These are phyloP conservation scores for Gnaphalium uliginosum DNA, from an alignment of 129 eudicot genomes.

Conservation along the genomic window DNA sequence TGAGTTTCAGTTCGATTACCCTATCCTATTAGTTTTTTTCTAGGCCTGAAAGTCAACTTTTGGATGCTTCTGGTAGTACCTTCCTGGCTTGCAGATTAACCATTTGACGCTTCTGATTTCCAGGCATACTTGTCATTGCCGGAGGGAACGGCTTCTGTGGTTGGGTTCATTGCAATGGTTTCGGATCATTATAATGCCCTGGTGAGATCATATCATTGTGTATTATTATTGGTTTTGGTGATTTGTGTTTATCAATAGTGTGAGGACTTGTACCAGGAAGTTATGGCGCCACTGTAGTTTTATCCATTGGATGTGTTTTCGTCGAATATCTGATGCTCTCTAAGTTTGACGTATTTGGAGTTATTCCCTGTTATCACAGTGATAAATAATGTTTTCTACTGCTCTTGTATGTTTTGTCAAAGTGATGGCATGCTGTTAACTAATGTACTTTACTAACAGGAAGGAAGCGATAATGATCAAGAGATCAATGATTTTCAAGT, in stretches of 20 bases:
- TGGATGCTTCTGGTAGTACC: background rate
- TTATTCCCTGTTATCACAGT: background rate
- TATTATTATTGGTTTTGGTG: background rate
- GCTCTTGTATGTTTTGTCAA: background rate
- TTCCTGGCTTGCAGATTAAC: slow-evolving; percentile 8
- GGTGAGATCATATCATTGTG: slow-evolving; percentile 32
- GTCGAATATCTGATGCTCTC: background rate
- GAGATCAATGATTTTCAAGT: slow-evolving; percentile 29
- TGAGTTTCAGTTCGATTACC: slow-evolving; percentile 13
- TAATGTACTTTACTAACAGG: slow-evolving; percentile 36
- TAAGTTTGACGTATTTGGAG: background rate
- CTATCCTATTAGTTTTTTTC: background rate
- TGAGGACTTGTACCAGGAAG: background rate
- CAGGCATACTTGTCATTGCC: slow-evolving; percentile 71
- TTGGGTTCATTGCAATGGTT: slow-evolving; percentile 71
- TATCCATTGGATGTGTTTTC: background rate
- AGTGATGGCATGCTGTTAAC: slow-evolving; percentile 5
- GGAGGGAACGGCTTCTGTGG: slow-evolving; percentile 71
- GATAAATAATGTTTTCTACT: background rate
- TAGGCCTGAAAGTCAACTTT: too few species aligned
- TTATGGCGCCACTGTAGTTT: background rate
- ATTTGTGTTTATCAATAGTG: background rate
- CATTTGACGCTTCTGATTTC: slow-evolving; percentile 21
- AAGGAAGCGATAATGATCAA: slow-evolving; percentile 48
- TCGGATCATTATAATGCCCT: slow-evolving; percentile 51